These are phyloP conservation scores for Quercus engelmannii DNA, from an alignment of 306 rosid species.

Conservation along the genomic window DNA sequence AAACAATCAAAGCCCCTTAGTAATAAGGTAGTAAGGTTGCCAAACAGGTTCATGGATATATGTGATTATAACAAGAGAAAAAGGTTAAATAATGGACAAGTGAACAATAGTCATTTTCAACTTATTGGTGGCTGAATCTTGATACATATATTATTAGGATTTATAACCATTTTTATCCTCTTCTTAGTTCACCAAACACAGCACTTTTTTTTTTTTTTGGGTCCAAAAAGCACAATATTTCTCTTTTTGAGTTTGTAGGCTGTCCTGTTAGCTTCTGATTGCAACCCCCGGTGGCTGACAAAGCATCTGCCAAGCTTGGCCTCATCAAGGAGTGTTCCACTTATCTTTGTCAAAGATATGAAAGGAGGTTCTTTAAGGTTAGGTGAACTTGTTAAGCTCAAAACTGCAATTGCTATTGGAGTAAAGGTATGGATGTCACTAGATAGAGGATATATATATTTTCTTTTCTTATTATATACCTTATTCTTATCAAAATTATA, in stretches of 20 bases:
- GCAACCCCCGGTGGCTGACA: slow-evolving; percentile 73
- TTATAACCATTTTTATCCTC: neutral
- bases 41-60: too few species aligned
- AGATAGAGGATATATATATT: neutral
- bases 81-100: neutral
- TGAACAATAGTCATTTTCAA: neutral
- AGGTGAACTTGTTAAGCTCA: slow-evolving; percentile 66
- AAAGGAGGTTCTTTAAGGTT: slow-evolving; percentile 68
- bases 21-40: too few species aligned
- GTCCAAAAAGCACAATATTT: neutral
- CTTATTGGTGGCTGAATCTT: neutral
- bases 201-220: neutral
- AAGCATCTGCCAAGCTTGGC: slow-evolving; percentile 74
- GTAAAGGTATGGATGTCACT: slow-evolving; percentile 49
- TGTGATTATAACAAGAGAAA: neutral
- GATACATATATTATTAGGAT: neutral
- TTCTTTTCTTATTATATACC: too few species aligned
- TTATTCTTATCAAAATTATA: neutral
- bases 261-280: slow-evolving; percentile 64
- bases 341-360: slow-evolving; percentile 58
- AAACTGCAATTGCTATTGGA: slow-evolving; percentile 85
- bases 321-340: slow-evolving; percentile 62
- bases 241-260: slow-evolving; percentile 36
- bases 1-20: too few species aligned
- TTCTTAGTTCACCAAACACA: neutral